Evolutionary conservation across 192 early-diverging fungal species (phyloP).

Genomic region (Coemansia pectinata): DNA sequence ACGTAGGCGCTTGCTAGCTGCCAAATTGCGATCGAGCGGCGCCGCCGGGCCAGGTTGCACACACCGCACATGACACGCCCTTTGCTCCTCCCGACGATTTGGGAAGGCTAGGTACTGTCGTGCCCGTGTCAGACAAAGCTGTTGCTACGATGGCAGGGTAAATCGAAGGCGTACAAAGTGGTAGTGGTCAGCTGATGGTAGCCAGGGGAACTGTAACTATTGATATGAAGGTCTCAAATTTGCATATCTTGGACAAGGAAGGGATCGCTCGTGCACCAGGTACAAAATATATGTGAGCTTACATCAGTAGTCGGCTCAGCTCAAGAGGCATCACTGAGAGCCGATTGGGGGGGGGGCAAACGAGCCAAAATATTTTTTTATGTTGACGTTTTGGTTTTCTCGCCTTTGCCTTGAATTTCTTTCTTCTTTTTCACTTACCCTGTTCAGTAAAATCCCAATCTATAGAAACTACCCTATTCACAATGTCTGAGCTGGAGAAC

Average conservation of each 20-base stretch:
- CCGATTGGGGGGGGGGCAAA: background rate
- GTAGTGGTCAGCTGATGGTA: background rate
- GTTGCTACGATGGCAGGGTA: background rate
- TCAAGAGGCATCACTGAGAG: background rate
- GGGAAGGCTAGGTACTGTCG: background rate
- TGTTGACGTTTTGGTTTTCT: background rate
- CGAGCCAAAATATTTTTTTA: background rate
- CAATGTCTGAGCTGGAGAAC: slow-evolving; percentile 53
- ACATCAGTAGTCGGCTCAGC: background rate
- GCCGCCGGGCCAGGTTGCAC: background rate
- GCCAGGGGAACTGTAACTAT: background rate
- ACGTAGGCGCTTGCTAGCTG: background rate
- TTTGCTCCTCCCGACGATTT: background rate
- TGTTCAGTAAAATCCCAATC: background rate
- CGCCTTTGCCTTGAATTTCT: background rate
- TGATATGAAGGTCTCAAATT: background rate
- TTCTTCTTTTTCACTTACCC: background rate
- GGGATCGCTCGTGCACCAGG: background rate
- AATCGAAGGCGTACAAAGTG: background rate
- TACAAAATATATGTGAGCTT: background rate
- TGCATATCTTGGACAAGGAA: background rate
- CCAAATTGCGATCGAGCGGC: background rate
- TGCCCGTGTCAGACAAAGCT: background rate
- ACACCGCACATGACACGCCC: background rate
- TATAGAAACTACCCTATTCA: slow-evolving; percentile 5